phyloP scores from a whole-genome alignment of 352 stramenopile genomes.

The Phytophthora ohioensis region DNA sequence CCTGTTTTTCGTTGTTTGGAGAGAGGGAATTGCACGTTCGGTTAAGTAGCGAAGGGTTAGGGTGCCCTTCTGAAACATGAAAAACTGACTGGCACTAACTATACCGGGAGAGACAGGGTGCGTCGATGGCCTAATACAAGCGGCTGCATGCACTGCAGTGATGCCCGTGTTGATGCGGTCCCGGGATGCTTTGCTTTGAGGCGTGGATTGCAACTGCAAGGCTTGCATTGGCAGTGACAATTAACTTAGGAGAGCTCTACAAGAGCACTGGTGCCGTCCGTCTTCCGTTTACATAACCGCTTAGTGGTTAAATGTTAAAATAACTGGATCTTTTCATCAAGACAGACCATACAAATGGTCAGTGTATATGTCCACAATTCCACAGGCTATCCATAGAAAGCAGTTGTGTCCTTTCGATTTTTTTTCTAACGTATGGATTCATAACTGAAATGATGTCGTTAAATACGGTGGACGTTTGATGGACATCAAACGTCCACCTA shows the following conservation, averaged over 20 bases:
- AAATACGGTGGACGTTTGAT: constrained; percentile 13
- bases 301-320: no score
- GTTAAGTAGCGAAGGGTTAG: constrained; percentile 24
- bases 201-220: background rate
- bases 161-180: background rate
- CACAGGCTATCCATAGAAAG: background rate
- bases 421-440: constrained; percentile 3
- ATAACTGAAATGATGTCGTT: constrained; percentile 20
- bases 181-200: constrained; percentile 6
- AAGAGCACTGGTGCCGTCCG: background rate
- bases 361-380: background rate
- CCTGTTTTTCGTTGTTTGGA: constrained; percentile 34
- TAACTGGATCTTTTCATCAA: constrained; percentile 5
- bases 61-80: constrained; percentile 35
- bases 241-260: background rate
- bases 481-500: constrained; percentile 8
- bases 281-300: background rate
- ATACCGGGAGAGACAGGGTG: constrained; percentile 23
- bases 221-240: background rate
- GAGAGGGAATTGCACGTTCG: constrained; percentile 2
- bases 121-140: background rate
- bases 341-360: background rate
- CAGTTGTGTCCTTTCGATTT: constrained; percentile 1
- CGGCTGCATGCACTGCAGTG: background rate
- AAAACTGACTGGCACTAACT: constrained; percentile 20